Conservation (phyloP, 306 rosid species). For the Begonia masoniana region DNA sequence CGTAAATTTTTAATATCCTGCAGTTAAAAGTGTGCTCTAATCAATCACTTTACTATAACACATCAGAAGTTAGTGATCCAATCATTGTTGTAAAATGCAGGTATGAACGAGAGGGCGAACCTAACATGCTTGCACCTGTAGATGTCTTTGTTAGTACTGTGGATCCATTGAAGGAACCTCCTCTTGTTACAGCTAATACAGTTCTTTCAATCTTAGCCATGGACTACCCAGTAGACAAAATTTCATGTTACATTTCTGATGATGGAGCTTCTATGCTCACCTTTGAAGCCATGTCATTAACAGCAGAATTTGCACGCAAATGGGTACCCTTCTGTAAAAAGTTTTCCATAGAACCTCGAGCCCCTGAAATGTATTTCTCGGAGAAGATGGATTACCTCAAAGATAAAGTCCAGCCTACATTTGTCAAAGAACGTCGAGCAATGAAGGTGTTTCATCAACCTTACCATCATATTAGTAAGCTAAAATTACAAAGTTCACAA, state of each 20-base stretch:
- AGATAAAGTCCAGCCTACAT: slow-evolving; percentile 95
- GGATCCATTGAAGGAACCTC: slow-evolving; percentile 98
- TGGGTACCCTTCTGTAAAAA: slow-evolving; percentile 98
- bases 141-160: slow-evolving; percentile 93
- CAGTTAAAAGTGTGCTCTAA: not conserved
- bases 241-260: slow-evolving; percentile 87
- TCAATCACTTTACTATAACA: not conserved
- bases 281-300: slow-evolving; percentile 73
- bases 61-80: not conserved
- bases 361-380: slow-evolving; percentile 77
- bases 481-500: too few species aligned
- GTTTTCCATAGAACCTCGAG: slow-evolving; percentile 70
- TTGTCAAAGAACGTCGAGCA: slow-evolving; percentile 86
- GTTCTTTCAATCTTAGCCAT: slow-evolving; percentile 77
- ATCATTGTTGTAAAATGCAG: slow-evolving; percentile 26
- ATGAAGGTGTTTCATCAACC: slow-evolving; percentile 56
- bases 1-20: too few species aligned
- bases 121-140: slow-evolving; percentile 68
- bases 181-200: slow-evolving; percentile 79
- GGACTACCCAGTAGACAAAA: slow-evolving; percentile 85
- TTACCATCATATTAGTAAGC: not conserved
- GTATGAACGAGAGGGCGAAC: slow-evolving; percentile 86
- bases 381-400: slow-evolving; percentile 89
- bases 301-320: slow-evolving; percentile 83
- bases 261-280: slow-evolving; percentile 97